Conservation (phyloP, 2,329 filamentous ascomycete species). For the Fusarium denticulatum region DNA sequence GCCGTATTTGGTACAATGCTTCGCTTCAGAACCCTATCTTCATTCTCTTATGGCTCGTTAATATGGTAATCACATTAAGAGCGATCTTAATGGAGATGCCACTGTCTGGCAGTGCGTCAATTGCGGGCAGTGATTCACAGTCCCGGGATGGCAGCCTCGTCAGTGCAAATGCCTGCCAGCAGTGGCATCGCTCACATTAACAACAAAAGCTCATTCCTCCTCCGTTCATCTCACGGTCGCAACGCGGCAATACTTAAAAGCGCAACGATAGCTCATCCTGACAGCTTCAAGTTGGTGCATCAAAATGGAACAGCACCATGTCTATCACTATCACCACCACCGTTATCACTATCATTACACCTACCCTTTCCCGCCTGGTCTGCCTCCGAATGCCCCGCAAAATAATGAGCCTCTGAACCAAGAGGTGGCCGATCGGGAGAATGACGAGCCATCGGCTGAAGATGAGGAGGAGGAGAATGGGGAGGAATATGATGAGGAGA, state of each 20-base stretch:
- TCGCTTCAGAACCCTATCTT: fast-evolving
- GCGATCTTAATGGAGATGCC: too few relatives aligned
- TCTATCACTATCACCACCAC: neutral
- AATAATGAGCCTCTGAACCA: too few relatives aligned
- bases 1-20: fast-evolving
- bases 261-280: too few relatives aligned
- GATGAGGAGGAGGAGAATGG: neutral
- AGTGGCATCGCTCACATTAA: neutral
- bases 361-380: neutral
- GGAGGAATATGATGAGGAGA: neutral
- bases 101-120: neutral
- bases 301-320: neutral
- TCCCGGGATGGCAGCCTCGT: neutral
- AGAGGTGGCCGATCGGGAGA: fast-evolving
- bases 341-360: neutral
- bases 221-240: fast-evolving
- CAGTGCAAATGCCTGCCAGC: neutral
- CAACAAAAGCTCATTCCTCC: neutral
- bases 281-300: neutral
- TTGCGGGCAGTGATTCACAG: neutral
- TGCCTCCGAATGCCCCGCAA: fast-evolving
- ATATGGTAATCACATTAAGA: too few relatives aligned
- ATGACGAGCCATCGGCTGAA: fast-evolving
- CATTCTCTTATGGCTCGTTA: fast-evolving
- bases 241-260: too few relatives aligned